phyloP scores from a whole-genome alignment of 495 filamentous ascomycete species.

The Aspergillus saccharolyticus region DNA sequence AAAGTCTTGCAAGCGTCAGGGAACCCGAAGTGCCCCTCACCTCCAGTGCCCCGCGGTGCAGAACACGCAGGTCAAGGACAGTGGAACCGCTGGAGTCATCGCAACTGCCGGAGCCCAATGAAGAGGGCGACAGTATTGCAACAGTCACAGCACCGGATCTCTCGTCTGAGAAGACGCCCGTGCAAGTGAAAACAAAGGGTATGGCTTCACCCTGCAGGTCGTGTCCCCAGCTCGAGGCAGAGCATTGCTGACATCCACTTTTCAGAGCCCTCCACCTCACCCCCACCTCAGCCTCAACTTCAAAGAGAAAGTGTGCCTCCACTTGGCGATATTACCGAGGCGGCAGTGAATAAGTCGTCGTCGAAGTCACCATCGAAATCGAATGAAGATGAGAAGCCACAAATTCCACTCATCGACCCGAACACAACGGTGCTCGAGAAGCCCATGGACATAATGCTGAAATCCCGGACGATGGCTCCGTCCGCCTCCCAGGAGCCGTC shows the following conservation, averaged over 20 bases:
- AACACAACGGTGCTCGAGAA: conserved; percentile 73
- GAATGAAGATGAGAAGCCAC: conserved; percentile 35
- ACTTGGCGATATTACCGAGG: conserved; percentile 71
- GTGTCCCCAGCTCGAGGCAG: conserved; percentile 41
- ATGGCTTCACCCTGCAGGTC: conserved; percentile 53
- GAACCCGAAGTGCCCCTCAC: background rate
- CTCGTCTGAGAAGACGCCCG: conserved; percentile 57
- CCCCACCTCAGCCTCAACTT: conserved; percentile 48
- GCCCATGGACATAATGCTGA: conserved; percentile 91
- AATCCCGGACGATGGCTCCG: conserved; percentile 67
- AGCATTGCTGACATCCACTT: conserved; percentile 52
- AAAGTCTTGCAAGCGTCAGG: background rate
- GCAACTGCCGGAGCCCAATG: conserved; percentile 25
- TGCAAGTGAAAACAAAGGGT: conserved; percentile 62
- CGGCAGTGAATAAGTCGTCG: conserved; percentile 58
- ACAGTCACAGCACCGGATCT: conserved; percentile 52
- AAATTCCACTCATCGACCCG: conserved; percentile 63
- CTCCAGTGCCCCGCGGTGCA: background rate
- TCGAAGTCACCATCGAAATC: conserved; percentile 25
- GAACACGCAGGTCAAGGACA: conserved; percentile 1
- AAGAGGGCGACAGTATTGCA: conserved; percentile 46
- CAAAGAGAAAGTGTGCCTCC: conserved; percentile 52
- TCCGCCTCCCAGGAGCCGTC: conserved; percentile 61
- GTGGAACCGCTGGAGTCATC: conserved; percentile 31
- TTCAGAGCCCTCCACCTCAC: conserved; percentile 52